Evolutionary conservation across 345 rosid genomes (phyloP).

Genomic region (Rubroshorea leprosula): DNA sequence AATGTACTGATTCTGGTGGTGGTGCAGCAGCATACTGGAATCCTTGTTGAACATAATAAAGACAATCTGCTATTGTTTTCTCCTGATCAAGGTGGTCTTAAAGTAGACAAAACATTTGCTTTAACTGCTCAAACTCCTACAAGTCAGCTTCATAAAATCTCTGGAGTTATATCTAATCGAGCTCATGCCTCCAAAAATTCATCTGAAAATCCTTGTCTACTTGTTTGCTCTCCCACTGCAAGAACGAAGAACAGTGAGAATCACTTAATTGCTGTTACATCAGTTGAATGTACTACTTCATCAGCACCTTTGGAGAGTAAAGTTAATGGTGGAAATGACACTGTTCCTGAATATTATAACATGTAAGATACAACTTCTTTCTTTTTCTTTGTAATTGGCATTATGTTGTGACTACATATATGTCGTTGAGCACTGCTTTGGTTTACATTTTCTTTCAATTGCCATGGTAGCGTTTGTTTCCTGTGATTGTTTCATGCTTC

Average conservation of each 20-base stretch:
- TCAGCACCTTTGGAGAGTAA: too few relatives aligned
- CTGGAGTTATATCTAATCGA: constrained; percentile 37
- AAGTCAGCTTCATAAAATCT: constrained; percentile 36
- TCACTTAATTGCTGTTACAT: too few relatives aligned
- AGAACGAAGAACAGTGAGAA: neutral
- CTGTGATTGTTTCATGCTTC: constrained; percentile 3
- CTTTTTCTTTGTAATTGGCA: neutral
- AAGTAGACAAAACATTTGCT: constrained; percentile 32
- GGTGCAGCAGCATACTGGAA: constrained; percentile 45
- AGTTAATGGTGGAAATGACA: constrained; percentile 26
- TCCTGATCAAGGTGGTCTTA: constrained; percentile 45
- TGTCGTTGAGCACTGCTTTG: neutral
- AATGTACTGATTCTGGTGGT: too few relatives aligned
- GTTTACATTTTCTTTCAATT: neutral
- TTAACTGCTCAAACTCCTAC: constrained; percentile 43
- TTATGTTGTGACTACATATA: constrained; percentile 5
- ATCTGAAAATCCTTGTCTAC: constrained; percentile 33
- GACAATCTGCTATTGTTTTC: constrained; percentile 44
- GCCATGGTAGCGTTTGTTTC: constrained; percentile 2
- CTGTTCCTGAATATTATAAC: constrained; percentile 45
- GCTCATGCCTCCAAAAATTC: constrained; percentile 35
- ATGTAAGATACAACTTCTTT: constrained; percentile 41
- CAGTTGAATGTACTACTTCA: neutral
- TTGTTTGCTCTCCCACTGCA: too few relatives aligned
- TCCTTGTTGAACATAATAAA: constrained; percentile 53